phyloP scores from a whole-genome alignment of 495 filamentous ascomycete species.

The Penicillium bovifimosum region DNA sequence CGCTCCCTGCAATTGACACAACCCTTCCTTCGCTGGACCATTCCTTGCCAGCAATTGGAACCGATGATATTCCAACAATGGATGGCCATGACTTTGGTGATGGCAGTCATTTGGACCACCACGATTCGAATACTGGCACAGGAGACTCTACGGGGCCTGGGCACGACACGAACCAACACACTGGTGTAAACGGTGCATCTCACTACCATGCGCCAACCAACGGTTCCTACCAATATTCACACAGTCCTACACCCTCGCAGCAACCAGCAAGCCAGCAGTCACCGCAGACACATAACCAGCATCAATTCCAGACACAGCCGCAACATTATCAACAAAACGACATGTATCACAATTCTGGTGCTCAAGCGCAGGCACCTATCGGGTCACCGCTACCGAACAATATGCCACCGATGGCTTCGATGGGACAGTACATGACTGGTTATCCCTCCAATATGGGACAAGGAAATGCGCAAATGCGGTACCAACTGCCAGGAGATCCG shows the following conservation, averaged over 20 bases:
- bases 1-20: constrained; percentile 38
- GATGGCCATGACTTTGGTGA: constrained; percentile 21
- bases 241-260: constrained; percentile 17
- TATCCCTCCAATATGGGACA: constrained; percentile 36
- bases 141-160: constrained; percentile 27
- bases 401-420: constrained; percentile 40
- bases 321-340: constrained; percentile 33
- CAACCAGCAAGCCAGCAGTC: constrained; percentile 21
- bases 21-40: constrained; percentile 31
- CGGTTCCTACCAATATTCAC: constrained; percentile 28
- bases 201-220: constrained; percentile 28
- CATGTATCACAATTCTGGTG: constrained; percentile 32
- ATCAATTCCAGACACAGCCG: constrained; percentile 29
- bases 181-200: constrained; percentile 19
- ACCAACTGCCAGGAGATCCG: constrained; percentile 36
- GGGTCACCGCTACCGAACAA: constrained; percentile 37
- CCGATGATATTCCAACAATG: constrained; percentile 30
- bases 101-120: constrained; percentile 15
- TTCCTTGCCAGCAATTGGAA: constrained; percentile 34
- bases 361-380: constrained; percentile 39
- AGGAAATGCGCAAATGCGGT: constrained; percentile 41
- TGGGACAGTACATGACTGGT: constrained; percentile 42
- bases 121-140: constrained; percentile 15
- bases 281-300: constrained; percentile 19
- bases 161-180: constrained; percentile 31